Base-by-base conservation (phyloP, 345 rosid genomes). In the Hevea brasiliensis region DNA sequence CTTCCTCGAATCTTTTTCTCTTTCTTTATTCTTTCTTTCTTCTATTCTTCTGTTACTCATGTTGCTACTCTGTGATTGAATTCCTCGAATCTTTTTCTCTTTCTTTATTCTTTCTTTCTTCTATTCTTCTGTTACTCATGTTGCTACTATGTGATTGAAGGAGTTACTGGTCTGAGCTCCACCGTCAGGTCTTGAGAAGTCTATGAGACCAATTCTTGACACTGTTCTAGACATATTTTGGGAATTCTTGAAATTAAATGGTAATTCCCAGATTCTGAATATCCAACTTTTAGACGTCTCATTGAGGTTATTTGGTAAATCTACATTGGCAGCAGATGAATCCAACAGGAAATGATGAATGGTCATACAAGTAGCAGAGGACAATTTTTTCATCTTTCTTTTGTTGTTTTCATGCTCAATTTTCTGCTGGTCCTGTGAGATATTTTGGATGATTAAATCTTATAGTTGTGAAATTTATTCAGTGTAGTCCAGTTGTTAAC, bases 271-370 rank as follows among this genome's bases (percentile, higher is more conserved):
- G 56, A 47, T 26, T n/a, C 10, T 54, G n/a, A 68, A 10, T 35
- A n/a, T 48, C 48, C 72, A 68, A 68, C 15, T n/a, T 68, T 68
- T 53, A 20, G 72, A 53, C 53, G 60, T 54, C 37, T 32, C 61
- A 42, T 64, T 17, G 42, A 4, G 68, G 53, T 65, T 50, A 23
- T 26, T 0, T 65, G 54, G 59, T 26, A 0, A 20, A 35, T 47
- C 20, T n/a, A 68, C 37, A 23, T 3, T 21, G 7, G 27, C 50
- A 37, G 47, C 72, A 20, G 61, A 37, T 68, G 21, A 53, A 14
- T 53, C 60, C 20, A 35, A 20, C 61, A 20, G 29, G 26, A 35
- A 54, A 40, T n/a, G 21, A 21, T 68, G 11, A 23, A 26, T 69
- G 21, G 50, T 54, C 62, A 12, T 55, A 54, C 2, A 41, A 54